Evolutionary conservation across 2,329 filamentous ascomycete genomes (phyloP), one percentile per base, ranked within the genome.

Genomic region (Pseudogymnoascus sp.): DNA sequence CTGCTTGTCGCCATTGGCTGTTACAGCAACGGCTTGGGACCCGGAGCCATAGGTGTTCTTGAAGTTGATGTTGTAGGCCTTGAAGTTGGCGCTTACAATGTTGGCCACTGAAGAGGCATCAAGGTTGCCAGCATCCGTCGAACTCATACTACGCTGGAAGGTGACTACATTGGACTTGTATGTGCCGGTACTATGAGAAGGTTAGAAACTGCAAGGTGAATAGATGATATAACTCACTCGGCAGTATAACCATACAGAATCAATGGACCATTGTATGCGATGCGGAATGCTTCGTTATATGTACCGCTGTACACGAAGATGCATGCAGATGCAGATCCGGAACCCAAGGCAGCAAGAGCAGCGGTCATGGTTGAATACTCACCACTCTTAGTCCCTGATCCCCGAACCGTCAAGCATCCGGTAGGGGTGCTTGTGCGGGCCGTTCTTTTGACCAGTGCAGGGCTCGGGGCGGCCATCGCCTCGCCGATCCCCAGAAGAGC

Each of bases 61-160:
- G 1, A 83, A 72, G 69, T 84, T 83, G 74, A 85, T 77, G 69
- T 84, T 85, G 75, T 84, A 85, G 21, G 84, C 75, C 65, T 79
- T 81, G 64, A 83, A 73, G 28, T 64, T 63, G n/a, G 61, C 68
- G 65, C 77, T 82, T 25, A 83, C 82, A 16, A 77, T 74, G 70
- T 85, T 84, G 43, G 71, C 71, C 5, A 72, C 67, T 69, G 82
- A 84, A 36, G 74, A 74, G 37, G 73, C 71, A 16, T 77, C 76
- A 34, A 68, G 63, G 14, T 25, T 65, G 16, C 65, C 67, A 8
- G 67, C 63, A 12, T 53, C 53, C 7, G 65, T 43, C 3, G 65
- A 66, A 21, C 36, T 62, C 31, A 49, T 18, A 7, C 43, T 43
- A 16, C 46, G 62, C 12, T 60, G 53, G 16, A 68, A 62, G 3